Evolutionary conservation across 148 eudicot species (phyloP).

Genomic region (Cornus suecica): DNA sequence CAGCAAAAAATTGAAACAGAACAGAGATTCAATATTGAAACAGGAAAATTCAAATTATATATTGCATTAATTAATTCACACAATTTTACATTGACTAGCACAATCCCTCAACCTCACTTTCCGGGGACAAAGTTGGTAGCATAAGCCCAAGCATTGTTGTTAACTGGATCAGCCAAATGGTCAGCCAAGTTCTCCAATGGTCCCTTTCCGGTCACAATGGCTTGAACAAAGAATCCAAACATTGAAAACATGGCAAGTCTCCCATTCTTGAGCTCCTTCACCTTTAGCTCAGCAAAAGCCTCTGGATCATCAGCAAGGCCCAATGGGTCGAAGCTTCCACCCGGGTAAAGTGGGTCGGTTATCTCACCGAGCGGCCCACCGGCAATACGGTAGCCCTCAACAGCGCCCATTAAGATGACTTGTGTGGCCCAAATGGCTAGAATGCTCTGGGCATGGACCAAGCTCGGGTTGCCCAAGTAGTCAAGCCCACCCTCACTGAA

Average conservation of each 20-base stretch:
- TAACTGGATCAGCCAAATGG: constrained; percentile 35
- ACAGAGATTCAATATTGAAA: not conserved
- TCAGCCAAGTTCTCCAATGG: constrained; percentile 38
- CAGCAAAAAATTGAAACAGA: not conserved
- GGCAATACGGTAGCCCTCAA: constrained; percentile 45
- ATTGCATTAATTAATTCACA: not conserved
- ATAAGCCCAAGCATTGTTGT: constrained; percentile 41
- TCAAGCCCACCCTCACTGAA: constrained; percentile 45
- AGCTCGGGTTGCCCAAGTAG: constrained; percentile 43
- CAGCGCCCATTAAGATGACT: constrained; percentile 43
- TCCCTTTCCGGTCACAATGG: constrained; percentile 42
- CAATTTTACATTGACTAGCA: not conserved
- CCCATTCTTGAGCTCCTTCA: constrained; percentile 43
- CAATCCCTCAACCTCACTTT: constrained; percentile 15
- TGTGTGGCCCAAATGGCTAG: constrained; percentile 47
- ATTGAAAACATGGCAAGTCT: constrained; percentile 41
- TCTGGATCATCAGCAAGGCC: constrained; percentile 43
- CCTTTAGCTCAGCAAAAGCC: constrained; percentile 37
- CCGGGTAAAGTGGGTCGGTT: constrained; percentile 40
- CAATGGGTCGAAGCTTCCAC: constrained; percentile 44
- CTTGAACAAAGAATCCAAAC: constrained; percentile 45
- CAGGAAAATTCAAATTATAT: not conserved
- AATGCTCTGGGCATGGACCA: constrained; percentile 44
- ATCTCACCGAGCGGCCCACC: constrained; percentile 49
- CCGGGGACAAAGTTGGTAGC: constrained; percentile 46